Evolutionary conservation across 352 stramenopile genomes (phyloP).

Genomic region (Pythium brachiatum): DNA sequence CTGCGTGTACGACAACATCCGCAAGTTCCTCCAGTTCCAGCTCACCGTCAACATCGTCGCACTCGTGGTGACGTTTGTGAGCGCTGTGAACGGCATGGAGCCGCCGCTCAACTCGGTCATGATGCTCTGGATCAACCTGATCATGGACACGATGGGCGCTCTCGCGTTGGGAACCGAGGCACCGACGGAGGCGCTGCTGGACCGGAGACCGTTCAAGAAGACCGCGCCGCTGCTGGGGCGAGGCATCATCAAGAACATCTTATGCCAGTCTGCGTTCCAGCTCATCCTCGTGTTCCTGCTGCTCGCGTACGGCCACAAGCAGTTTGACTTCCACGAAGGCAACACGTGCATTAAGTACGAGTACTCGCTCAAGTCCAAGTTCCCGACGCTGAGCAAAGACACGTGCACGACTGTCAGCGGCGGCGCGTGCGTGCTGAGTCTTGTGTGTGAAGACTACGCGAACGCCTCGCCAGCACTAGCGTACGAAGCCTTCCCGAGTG

Average conservation of each 20-base stretch:
- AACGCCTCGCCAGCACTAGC: conserved; percentile 29
- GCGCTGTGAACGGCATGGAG: conserved; percentile 80
- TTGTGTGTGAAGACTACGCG: conserved; percentile 64
- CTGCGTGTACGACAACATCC: conserved; percentile 84
- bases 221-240: conserved; percentile 48
- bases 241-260: conserved; percentile 78
- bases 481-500: conserved; percentile 42
- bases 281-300: conserved; percentile 87
- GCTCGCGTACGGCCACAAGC: conserved; percentile 45
- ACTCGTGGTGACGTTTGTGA: conserved; percentile 74
- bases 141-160: conserved; percentile 84
- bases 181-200: conserved; percentile 57
- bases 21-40: conserved; percentile 85
- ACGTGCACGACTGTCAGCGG: conserved; percentile 51
- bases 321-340: conserved; percentile 61
- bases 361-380: conserved; percentile 51
- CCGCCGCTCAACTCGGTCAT: conserved; percentile 81
- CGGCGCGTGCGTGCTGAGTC: conserved; percentile 37
- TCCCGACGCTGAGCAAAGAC: conserved; percentile 34
- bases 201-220: conserved; percentile 75
- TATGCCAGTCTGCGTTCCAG: conserved; percentile 66
- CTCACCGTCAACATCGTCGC: conserved; percentile 85
- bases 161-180: conserved; percentile 70
- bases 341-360: conserved; percentile 46
- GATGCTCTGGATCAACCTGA: conserved; percentile 89